These are phyloP conservation scores for Closterium sp. DNA, from an alignment of 139 green algal genomes.

Conservation along the genomic window DNA sequence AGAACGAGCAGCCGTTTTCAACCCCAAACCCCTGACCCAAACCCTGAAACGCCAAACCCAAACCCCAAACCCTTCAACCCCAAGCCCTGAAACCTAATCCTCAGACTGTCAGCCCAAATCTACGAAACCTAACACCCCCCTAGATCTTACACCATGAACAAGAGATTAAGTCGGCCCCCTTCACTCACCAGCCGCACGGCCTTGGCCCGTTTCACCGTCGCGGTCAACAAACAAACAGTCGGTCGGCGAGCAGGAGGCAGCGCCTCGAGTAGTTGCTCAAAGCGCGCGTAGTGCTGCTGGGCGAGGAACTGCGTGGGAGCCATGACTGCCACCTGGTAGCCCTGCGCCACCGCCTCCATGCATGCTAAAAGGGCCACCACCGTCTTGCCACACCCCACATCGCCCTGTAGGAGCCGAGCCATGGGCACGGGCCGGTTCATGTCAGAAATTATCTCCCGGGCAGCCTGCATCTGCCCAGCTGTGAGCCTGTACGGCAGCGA, in stretches of 20 bases:
- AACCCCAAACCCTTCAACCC: too few species aligned
- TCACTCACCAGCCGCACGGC: constrained; percentile 20
- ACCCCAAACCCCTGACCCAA: too few species aligned
- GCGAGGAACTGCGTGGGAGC: constrained; percentile 82
- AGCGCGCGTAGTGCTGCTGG: constrained; percentile 41
- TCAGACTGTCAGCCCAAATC: too few species aligned
- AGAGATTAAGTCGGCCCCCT: too few species aligned
- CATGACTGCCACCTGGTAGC: constrained; percentile 81
- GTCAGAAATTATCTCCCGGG: too few species aligned
- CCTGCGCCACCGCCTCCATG: constrained; percentile 41
- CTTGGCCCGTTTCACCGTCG: constrained; percentile 38
- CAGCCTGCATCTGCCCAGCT: too few species aligned
- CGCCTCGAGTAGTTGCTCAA: constrained; percentile 28
- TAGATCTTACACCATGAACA: too few species aligned
- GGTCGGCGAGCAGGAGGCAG: constrained; percentile 18
- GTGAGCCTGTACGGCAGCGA: neutral
- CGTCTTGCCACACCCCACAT: constrained; percentile 95
- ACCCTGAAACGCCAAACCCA: too few species aligned
- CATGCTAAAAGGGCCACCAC: constrained; percentile 81
- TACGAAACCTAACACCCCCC: too few species aligned
- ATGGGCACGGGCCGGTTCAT: too few species aligned
- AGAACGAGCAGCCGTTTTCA: too few species aligned
- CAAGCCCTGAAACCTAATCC: too few species aligned
- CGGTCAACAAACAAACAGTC: constrained; percentile 47
- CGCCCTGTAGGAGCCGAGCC: constrained; percentile 63